These are phyloP conservation scores for Pythium pyrilobum DNA, from an alignment of 352 stramenopile species.

Conservation along the genomic window DNA sequence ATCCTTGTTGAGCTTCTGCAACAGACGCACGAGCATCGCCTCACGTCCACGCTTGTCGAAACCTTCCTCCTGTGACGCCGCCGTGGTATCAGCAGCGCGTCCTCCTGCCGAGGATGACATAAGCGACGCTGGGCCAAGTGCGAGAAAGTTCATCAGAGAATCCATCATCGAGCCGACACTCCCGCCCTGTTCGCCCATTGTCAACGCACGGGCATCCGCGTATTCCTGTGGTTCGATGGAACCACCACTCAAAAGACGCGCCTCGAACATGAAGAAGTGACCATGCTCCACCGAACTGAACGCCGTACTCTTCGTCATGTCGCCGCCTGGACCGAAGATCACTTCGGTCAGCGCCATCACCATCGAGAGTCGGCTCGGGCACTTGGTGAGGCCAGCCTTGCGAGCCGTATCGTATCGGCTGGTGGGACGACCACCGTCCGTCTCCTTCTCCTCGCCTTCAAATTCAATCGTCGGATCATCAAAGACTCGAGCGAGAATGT, in stretches of 20 bases:
- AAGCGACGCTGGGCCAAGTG: constrained; percentile 65
- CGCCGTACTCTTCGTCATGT: constrained; percentile 26
- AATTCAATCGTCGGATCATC: constrained; percentile 83
- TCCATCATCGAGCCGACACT: constrained; percentile 74
- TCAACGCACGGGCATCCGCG: constrained; percentile 54
- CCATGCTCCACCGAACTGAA: constrained; percentile 83
- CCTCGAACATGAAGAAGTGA: constrained; percentile 90
- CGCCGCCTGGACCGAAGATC: constrained; percentile 52
- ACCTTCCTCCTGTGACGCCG: constrained; percentile 72
- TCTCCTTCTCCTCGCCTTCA: constrained; percentile 69
- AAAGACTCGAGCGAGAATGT: constrained; percentile 75
- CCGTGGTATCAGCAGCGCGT: constrained; percentile 16
- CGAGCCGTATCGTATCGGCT: constrained; percentile 75
- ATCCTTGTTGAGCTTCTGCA: constrained; percentile 81
- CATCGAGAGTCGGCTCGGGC: constrained; percentile 77
- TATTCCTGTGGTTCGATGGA: constrained; percentile 83
- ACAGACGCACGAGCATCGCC: constrained; percentile 76
- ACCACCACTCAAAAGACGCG: constrained; percentile 73
- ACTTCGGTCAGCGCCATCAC: constrained; percentile 78
- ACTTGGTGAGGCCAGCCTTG: constrained; percentile 68
- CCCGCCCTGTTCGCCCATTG: constrained; percentile 39
- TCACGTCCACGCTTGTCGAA: constrained; percentile 80
- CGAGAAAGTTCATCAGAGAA: constrained; percentile 85
- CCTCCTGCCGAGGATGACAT: constrained; percentile 24
- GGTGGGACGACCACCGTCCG: constrained; percentile 30